Conservation (phyloP, 2,329 filamentous ascomycete genomes). For the Colletotrichum agaves region DNA sequence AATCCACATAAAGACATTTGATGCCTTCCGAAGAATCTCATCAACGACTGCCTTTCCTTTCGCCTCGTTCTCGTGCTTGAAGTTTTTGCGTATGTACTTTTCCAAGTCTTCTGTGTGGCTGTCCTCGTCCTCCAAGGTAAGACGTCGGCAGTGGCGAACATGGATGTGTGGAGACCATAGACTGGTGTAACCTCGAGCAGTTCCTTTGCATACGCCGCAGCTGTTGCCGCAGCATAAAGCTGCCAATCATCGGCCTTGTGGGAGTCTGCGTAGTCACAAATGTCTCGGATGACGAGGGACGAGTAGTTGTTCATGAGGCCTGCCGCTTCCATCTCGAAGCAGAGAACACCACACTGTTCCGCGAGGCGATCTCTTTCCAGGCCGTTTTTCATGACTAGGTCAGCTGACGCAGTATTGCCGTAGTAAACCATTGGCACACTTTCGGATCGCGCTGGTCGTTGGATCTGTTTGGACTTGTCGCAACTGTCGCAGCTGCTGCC, state of each 20-base stretch:
- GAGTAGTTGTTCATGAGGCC: constrained; percentile 42
- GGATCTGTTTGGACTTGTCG: not conserved
- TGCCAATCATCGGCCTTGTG: constrained; percentile 52
- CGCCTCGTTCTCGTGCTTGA: not conserved
- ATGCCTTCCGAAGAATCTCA: constrained; percentile 50
- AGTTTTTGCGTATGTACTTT: constrained; percentile 36
- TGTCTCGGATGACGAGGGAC: constrained; percentile 49
- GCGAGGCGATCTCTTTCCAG: not conserved
- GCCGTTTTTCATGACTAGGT: constrained; percentile 39
- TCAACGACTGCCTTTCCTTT: not conserved
- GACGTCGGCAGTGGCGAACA: not conserved
- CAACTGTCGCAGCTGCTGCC: constrained; percentile 4
- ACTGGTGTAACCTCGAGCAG: not conserved
- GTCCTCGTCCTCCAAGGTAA: constrained; percentile 42
- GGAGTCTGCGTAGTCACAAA: constrained; percentile 51
- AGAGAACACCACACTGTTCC: constrained; percentile 20
- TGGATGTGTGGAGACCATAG: constrained; percentile 42
- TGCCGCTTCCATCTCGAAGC: constrained; percentile 46
- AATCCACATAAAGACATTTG: constrained; percentile 58
- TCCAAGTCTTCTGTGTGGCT: constrained; percentile 43
- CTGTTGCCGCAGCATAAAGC: constrained; percentile 46
- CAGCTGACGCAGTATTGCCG: constrained; percentile 33
- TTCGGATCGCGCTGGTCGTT: not conserved
- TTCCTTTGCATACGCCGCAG: constrained; percentile 42
- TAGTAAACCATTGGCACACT: constrained; percentile 32